These are phyloP conservation scores for Colletotrichum salicis DNA, from an alignment of 2,329 filamentous ascomycete species.

Conservation along the genomic window DNA sequence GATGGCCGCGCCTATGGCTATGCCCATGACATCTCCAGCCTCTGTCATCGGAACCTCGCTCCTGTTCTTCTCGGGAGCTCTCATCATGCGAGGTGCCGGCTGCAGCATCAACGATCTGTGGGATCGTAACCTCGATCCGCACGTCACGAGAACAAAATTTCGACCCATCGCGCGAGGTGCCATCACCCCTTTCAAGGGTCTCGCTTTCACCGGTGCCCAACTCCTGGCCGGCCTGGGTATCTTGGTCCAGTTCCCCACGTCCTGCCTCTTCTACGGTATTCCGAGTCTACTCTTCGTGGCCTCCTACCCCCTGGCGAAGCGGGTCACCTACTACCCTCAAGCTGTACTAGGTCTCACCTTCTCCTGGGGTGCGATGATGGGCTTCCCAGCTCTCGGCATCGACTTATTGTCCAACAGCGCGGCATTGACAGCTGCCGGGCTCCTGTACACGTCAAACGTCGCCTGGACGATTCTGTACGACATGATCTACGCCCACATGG, in stretches of 20 bases:
- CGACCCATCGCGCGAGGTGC: slow-evolving; percentile 85
- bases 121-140: slow-evolving; percentile 87
- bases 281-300: slow-evolving; percentile 80
- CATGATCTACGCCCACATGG: slow-evolving; percentile 95
- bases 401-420: slow-evolving; percentile 74
- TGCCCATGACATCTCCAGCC: slow-evolving; percentile 68
- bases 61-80: slow-evolving; percentile 79
- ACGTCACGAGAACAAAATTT: slow-evolving; percentile 79
- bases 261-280: slow-evolving; percentile 81
- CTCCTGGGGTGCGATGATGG: slow-evolving; percentile 90
- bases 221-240: slow-evolving; percentile 78
- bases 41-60: slow-evolving; percentile 72
- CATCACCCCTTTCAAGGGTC: slow-evolving; percentile 75
- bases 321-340: slow-evolving; percentile 89
- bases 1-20: slow-evolving; percentile 77
- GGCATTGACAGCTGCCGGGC: slow-evolving; percentile 73
- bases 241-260: slow-evolving; percentile 78
- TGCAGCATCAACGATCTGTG: slow-evolving; percentile 93
- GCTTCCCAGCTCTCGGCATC: slow-evolving; percentile 83
- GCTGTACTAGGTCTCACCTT: slow-evolving; percentile 85
- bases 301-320: slow-evolving; percentile 84
- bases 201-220: slow-evolving; percentile 80
- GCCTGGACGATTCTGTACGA: slow-evolving; percentile 91
- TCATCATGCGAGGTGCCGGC: slow-evolving; percentile 88
- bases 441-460: slow-evolving; percentile 81